Base-by-base conservation (phyloP, 116 monocot genomes). In the Phalaenopsis hybrid region DNA sequence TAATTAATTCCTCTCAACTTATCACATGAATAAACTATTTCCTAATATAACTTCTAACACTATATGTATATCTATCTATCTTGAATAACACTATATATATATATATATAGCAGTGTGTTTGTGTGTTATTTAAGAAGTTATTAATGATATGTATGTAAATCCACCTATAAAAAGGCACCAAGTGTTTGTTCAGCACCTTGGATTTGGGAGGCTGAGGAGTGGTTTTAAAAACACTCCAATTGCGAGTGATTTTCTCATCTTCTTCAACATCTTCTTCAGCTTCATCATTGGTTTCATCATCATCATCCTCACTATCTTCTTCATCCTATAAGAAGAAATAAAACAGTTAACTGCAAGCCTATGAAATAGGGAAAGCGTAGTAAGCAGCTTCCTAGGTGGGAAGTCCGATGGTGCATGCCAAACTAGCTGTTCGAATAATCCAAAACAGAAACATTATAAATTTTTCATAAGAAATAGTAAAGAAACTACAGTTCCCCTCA, bases 161-260 rank as follows among this genome's bases (percentile, higher is more conserved):
- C 31, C 31, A 31, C 31, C 1, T 49, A 11, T 52, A 65, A 65
- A 65, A 65, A 21, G 25, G 21, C 6, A 65, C 65, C 8, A n/a
- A 65, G n/a, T 23, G 65, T 65, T 65, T 23, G 8, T 44, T 75
- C 46, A 17, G 49, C 67, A 97, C 97, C 92, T 94, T 91, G 82
- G 87, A 79, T 78, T 94, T 93, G 43, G 73, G 68, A 80, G 87
- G 87, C 79, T 93, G 82, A 33, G 94, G 91, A 76, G 87, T 94
- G 63, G 84, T 89, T 83, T 92, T 97, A 43, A 91, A 73, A 74
- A 97, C 91, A 86, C 94, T 94, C 97, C 97, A 97, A 83, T 93
- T 92, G 20, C 92, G 89, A 20, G 84, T 89, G 48, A 92, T 83
- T 81, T 92, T 97, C 81, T 87, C 89, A 34, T 91, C 89, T 25